Evolutionary conservation across 306 rosid species (phyloP), one percentile per base, ranked within the genome.

Genomic region (Datisca glomerata): DNA sequence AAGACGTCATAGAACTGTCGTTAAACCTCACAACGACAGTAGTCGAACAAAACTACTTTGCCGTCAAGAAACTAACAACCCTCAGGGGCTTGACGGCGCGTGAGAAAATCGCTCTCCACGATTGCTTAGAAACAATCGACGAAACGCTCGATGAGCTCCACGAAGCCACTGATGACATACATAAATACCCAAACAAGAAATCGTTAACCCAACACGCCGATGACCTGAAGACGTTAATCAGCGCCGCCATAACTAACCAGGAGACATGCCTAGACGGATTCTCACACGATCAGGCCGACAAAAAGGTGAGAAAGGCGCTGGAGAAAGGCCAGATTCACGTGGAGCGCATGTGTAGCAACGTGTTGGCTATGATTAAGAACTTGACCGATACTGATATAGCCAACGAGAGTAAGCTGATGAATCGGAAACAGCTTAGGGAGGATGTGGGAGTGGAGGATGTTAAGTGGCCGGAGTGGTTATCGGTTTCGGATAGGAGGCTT

Each of bases 251-350:
- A 1, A 89, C 97, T 9, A 74, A 87, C 59, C 96, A 86, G 46
- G 81, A 67, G 16, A 77, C 95, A 24, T 89, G 97, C 60, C 31
- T 89, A 23, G 93, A 89, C 35, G 97, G 97, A 0, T 89, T 89
- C 59, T 83, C 95, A 0, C 79, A 89, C 55, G 81, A 75, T 5
- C 44, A 24, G 0, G 93, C 60, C 0, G 86, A 83, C 24, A 63
- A 65, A 44, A 21, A 3, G 2, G 68, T 80, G 5, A 42, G 95
- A 24, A 49, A 69, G 47, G 67, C 23, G 0, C 31, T 87, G 14
- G 12, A 24, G n/a, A 20, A 46, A 1, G 95, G 91, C 0, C 66
- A 67, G 43, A n/a, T 51, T 0, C 75, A 80, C 25, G 71, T 89
- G 15, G 95, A 75, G 10, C 62, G 24, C n/a, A 33, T 89, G 70